phyloP scores from a whole-genome alignment of 495 filamentous ascomycete genomes.

The Hypoxylon trugodes region DNA sequence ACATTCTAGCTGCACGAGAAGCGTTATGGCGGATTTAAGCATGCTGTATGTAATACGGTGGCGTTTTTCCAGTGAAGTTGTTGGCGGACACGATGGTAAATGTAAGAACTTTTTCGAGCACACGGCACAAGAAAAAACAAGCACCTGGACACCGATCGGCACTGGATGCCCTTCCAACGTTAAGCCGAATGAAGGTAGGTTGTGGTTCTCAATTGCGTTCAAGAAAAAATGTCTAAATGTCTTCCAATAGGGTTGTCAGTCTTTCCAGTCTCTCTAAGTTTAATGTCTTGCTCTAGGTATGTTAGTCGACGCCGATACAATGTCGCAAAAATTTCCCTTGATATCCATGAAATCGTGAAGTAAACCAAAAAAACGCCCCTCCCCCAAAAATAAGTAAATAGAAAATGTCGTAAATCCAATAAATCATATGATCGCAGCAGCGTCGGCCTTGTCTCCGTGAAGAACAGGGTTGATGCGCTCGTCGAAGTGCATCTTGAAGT shows the following conservation, averaged over 20 bases:
- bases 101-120: neutral
- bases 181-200: constrained; percentile 24
- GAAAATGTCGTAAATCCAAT: constrained; percentile 1
- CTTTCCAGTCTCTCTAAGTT: constrained; percentile 32
- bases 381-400: constrained; percentile 5
- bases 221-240: constrained; percentile 30
- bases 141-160: no score
- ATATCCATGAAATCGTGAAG: no score
- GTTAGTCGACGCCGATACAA: constrained; percentile 30
- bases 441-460: constrained; percentile 56
- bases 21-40: neutral
- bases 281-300: constrained; percentile 13
- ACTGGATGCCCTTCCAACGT: constrained; percentile 21
- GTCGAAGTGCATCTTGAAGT: constrained; percentile 60
- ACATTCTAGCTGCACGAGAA: neutral
- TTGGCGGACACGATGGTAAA: neutral
- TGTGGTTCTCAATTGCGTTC: constrained; percentile 1
- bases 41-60: neutral
- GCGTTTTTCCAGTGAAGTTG: neutral
- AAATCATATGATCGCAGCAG: constrained; percentile 41
- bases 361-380: constrained; percentile 33
- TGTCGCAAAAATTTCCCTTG: constrained; percentile 22
- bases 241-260: constrained; percentile 26
- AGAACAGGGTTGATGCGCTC: constrained; percentile 69
- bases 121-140: no score